Base-by-base conservation (phyloP, 345 rosid species). In the Hevea brasiliensis region DNA sequence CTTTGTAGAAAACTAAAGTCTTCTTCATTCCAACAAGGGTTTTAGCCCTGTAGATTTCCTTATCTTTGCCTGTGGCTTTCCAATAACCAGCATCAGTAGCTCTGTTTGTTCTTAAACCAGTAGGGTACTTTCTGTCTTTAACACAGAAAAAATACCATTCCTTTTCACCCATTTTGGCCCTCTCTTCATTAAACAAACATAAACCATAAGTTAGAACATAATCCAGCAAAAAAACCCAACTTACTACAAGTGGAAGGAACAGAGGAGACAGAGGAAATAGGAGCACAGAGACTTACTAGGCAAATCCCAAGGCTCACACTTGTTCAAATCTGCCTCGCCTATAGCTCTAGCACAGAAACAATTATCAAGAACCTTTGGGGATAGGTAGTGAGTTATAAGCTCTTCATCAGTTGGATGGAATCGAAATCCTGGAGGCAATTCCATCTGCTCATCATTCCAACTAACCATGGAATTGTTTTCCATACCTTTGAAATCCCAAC, bases 141-240 rank as follows among this genome's bases (percentile, higher is more conserved):
- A 89, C 87, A 74, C 89, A 91, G 74, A 91, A 91, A 72, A 91
- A 91, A 63, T 91, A 91, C 92, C 92, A 87, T 75, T 89, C 92
- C 18, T 89, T 91, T 61, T 75, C 79, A 26, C 79, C 74, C 74
- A 75, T 75, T 75, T 75, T 75, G 29, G 74, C 70, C 17, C 40
- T 75, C 74, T 74, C 79, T 75, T 51, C 68, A 75, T 12, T 1
- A 15, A 53, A 47, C 32, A 21, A 47, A 8, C 65, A 40, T n/a
- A 45, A 20, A 11, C 53, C 48, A 8, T 12, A 3, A 68, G 21
- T 32, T 29, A 48, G 17, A 18, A 27, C 26, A 63, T 51, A 53
- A 51, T 50, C 51, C 8, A 44, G 10, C 69, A 47, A 11, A n/a
- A 27, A 41, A 17, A 51, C 32, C 15, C 58, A 18, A 55, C 26